phyloP scores from a whole-genome alignment of 257 asterid species.

The Phtheirospermum japonicum region DNA sequence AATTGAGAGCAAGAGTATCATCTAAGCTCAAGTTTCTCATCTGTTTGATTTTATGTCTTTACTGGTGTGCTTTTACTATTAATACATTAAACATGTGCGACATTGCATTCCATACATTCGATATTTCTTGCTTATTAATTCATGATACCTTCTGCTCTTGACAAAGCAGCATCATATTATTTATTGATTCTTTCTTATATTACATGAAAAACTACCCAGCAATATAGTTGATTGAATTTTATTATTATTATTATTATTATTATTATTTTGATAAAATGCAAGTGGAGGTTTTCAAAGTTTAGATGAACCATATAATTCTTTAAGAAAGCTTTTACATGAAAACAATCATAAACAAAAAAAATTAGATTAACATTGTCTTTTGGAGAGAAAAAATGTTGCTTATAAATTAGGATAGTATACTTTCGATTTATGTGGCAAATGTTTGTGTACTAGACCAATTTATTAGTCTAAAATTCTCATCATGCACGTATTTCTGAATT shows the following conservation, averaged over 20 bases:
- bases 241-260: too few relatives aligned
- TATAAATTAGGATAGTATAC: constrained; percentile 1
- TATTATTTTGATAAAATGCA: neutral
- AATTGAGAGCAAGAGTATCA: constrained; percentile 80
- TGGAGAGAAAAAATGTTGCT: constrained; percentile 4
- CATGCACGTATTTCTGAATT: neutral
- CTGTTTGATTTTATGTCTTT: too few relatives aligned
- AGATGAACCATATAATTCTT: neutral
- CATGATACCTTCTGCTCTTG: constrained; percentile 96
- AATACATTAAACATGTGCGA: too few relatives aligned
- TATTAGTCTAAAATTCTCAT: neutral
- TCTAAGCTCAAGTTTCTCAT: neutral
- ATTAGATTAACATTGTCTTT: too few relatives aligned
- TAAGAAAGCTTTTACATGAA: too few relatives aligned
- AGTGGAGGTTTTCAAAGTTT: neutral
- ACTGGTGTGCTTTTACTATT: neutral
- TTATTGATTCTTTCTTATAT: constrained; percentile 10
- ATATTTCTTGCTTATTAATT: too few relatives aligned
- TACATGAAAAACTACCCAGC: neutral
- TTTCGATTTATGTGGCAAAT: constrained; percentile 2
- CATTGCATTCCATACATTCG: too few relatives aligned
- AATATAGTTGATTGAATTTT: constrained; percentile 18
- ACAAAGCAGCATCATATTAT: constrained; percentile 98
- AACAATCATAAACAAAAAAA: too few relatives aligned
- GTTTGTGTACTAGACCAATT: too few relatives aligned